A percentile compares a stretch with the other conserved stretches of the same genome.
Conservation (phyloP, 2,329 filamentous ascomycete genomes). For the Aureobasidium melanogenum region DNA sequence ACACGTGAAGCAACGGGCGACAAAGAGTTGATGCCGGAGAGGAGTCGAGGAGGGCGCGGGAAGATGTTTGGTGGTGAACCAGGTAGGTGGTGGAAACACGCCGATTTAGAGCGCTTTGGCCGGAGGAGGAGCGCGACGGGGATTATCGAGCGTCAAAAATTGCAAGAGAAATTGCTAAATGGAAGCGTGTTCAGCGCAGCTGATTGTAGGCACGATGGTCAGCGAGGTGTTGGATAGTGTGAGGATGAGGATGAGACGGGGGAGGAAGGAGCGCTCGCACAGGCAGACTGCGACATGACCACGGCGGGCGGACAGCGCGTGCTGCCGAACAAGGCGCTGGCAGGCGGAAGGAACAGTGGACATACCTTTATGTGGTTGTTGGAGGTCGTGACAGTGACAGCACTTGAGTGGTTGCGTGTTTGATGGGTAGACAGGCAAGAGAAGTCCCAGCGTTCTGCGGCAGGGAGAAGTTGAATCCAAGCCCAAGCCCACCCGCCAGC, state of each 20-base stretch:
- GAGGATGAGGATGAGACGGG: background rate
- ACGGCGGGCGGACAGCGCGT: background rate
- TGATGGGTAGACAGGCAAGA: background rate
- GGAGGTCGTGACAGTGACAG: conserved; percentile 2
- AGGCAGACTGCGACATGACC: background rate
- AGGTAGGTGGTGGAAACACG: background rate
- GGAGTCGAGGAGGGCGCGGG: background rate
- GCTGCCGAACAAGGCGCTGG: background rate
- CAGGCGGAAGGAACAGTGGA: background rate
- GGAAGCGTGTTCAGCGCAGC: background rate
- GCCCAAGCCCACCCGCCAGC: background rate
- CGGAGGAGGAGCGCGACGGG: background rate
- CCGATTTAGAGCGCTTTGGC: background rate
- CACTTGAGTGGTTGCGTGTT: conserved; percentile 1
- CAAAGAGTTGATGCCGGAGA: background rate
- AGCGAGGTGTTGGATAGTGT: background rate
- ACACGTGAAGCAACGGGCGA: background rate
- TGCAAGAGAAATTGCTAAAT: background rate
- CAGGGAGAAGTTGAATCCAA: background rate
- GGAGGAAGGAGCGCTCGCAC: background rate
- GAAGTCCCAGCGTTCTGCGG: conserved; percentile 1
- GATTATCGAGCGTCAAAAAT: background rate
- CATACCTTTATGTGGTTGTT: conserved; percentile 1
- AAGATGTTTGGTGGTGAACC: background rate
- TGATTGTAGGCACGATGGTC: background rate